A percentile compares a stretch with the other conserved stretches of the same genome.
These are phyloP conservation scores for Clonostachys byssicola DNA, from an alignment of 2,329 filamentous ascomycete genomes.

Conservation along the genomic window DNA sequence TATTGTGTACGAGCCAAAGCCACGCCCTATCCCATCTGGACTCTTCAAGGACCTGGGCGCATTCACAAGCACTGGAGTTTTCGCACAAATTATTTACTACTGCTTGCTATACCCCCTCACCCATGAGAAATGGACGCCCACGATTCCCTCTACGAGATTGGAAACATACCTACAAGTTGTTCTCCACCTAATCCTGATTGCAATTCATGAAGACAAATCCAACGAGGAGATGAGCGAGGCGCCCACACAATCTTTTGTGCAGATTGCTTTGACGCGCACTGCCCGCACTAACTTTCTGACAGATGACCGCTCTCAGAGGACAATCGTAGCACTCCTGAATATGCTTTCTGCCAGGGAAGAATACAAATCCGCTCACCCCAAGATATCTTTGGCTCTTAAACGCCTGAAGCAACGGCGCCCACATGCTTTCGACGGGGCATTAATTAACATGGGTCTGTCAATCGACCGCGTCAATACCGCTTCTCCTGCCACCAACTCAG, in stretches of 20 bases:
- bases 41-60: constrained; percentile 71
- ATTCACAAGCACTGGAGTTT: constrained; percentile 81
- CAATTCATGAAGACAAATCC: constrained; percentile 75
- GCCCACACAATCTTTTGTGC: constrained; percentile 63
- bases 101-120: constrained; percentile 77
- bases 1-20: constrained; percentile 85
- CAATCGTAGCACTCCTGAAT: constrained; percentile 61
- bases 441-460: constrained; percentile 58
- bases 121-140: constrained; percentile 63
- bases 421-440: constrained; percentile 64
- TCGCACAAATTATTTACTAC: constrained; percentile 87
- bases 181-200: constrained; percentile 80
- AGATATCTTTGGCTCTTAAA: constrained; percentile 78
- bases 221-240: constrained; percentile 45
- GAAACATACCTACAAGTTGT: constrained; percentile 92
- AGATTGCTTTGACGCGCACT: constrained; percentile 61
- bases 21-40: constrained; percentile 71
- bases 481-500: constrained; percentile 68
- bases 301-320: constrained; percentile 51
- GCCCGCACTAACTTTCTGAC: constrained; percentile 59
- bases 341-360: constrained; percentile 63
- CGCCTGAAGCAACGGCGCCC: constrained; percentile 82
- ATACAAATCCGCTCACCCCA: constrained; percentile 78
- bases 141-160: constrained; percentile 74
- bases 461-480: constrained; percentile 77